phyloP scores from a whole-genome alignment of 176 grass and related monocot species.

The Hsuehochloa calcarea region DNA sequence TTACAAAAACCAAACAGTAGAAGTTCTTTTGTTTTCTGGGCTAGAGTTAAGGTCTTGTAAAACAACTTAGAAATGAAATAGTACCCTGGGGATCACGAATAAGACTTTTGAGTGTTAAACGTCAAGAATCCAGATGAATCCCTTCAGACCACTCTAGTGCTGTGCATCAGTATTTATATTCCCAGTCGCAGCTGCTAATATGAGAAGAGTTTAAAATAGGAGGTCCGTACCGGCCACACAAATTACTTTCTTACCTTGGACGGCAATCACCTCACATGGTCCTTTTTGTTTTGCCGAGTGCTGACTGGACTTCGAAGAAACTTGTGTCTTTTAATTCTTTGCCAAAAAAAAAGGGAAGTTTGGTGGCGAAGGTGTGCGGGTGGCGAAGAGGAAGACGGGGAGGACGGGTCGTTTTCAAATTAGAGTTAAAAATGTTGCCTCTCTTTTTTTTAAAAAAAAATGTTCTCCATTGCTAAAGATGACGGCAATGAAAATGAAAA shows the following conservation, averaged over 20 bases:
- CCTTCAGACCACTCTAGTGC: neutral
- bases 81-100: neutral
- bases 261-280: slow-evolving; percentile 2
- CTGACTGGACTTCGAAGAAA: neutral
- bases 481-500: too few species aligned
- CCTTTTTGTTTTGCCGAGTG: neutral
- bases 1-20: neutral
- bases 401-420: neutral
- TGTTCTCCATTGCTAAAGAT: too few species aligned
- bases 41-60: neutral
- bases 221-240: neutral
- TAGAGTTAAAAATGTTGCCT: too few species aligned
- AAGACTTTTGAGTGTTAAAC: neutral
- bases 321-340: neutral
- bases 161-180: too few species aligned
- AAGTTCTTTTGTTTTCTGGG: neutral
- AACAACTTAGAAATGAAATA: neutral
- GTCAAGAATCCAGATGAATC: neutral
- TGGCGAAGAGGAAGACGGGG: neutral
- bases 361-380: neutral
- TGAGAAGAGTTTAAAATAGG: neutral
- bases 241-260: slow-evolving; percentile 14
- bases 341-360: neutral
- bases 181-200: neutral
- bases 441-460: too few species aligned